phyloP scores from a whole-genome alignment of 768 basidiomycete genomes.

The Mycena metata region DNA sequence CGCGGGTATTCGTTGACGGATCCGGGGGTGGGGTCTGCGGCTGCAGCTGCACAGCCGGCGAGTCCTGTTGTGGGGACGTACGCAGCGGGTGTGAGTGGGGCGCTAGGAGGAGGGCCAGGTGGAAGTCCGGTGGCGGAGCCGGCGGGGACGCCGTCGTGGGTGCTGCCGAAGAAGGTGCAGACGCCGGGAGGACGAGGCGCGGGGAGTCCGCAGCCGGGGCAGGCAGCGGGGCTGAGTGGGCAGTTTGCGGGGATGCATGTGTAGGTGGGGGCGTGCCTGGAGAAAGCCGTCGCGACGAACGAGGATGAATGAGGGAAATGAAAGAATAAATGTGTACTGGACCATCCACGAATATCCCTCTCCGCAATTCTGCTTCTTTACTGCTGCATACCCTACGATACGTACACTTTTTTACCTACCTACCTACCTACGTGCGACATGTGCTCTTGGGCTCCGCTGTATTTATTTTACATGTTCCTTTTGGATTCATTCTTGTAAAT shows the following conservation, averaged over 20 bases:
- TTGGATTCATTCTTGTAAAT: too few species aligned
- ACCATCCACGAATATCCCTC: neutral
- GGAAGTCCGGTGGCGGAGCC: slow-evolving; percentile 29
- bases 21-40: slow-evolving; percentile 8
- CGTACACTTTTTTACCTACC: neutral
- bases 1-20: slow-evolving; percentile 26
- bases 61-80: slow-evolving; percentile 14
- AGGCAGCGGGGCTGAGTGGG: slow-evolving; percentile 32
- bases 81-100: slow-evolving; percentile 13
- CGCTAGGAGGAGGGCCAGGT: slow-evolving; percentile 7
- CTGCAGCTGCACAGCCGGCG: neutral
- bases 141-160: slow-evolving; percentile 57
- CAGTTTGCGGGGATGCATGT: slow-evolving; percentile 49
- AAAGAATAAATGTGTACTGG: neutral
- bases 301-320: too few species aligned
- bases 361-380: too few species aligned
- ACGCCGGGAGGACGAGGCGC: neutral
- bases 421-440: neutral
- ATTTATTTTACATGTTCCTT: too few species aligned
- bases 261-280: neutral
- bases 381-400: too few species aligned
- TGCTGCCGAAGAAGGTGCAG: slow-evolving; percentile 56
- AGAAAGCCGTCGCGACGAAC: too few species aligned
- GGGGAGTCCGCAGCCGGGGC: slow-evolving; percentile 23
- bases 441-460: too few species aligned